Evolutionary conservation across 225 moss, liverwort and hornwort genomes (phyloP), one percentile per base, ranked within the genome.

Genomic region (Bryum argenteum): DNA sequence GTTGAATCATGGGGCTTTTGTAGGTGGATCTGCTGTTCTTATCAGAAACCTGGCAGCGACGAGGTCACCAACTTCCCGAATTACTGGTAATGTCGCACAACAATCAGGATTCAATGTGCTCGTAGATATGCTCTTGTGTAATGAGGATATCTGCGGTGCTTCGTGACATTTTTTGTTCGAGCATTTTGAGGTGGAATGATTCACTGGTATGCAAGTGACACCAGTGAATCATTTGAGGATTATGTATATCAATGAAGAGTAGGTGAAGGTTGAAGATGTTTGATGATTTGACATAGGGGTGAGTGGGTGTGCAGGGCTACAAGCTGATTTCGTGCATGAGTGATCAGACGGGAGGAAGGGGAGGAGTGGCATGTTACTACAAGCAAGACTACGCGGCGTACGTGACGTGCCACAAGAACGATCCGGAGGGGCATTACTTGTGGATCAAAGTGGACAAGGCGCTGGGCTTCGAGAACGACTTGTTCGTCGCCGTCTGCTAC

Each of bases 31-130:
- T 87, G 43, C 63, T 81, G 44, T 84, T 84, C 73, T 67, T 87
- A 39, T 83, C 81, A 19, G 87, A 87, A 71, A 87, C 87, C 19
- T 83, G 83, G 87, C 83, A 87, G 48, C 76, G 71, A 38, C 73
- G 74, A 73, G 87, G 81, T 54, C 76, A 83, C 13, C 76, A 73
- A 45, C 55, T 87, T 33, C 87, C 87, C 63, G 78, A 76, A 54
- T 67, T 83, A 72, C 78, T 52, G 81, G 87, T 87, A 80, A 74
- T n/a, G n/a, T n/a, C n/a, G n/a, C n/a, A n/a, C n/a, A n/a, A n/a
- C n/a, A 33, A 33, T 33, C 33, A 33, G 33, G 33, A 33, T 33
- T 6, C 33, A 33, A 33, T 33, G 33, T 33, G 33, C 33, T 33
- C 33, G n/a, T n/a, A n/a, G n/a, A n/a, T n/a, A n/a, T n/a, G n/a